A percentile compares a stretch with the other conserved stretches of the same genome.
Evolutionary conservation across 768 basidiomycete species (phyloP).

Genomic region (Macrocybe gigantea): DNA sequence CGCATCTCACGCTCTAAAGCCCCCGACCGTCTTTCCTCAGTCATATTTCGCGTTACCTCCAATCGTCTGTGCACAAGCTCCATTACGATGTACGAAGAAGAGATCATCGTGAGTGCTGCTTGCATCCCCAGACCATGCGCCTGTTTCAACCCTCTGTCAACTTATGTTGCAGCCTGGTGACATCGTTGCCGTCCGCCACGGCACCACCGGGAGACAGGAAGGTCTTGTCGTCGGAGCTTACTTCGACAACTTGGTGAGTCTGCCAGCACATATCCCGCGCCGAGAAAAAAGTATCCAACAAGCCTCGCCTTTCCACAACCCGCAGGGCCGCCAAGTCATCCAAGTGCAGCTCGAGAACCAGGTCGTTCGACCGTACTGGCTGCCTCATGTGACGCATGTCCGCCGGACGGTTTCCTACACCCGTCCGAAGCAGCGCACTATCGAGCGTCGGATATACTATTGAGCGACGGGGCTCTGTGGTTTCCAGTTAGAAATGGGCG

Average conservation of each 20-base stretch:
- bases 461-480: conserved; percentile 22
- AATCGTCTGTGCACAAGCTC: neutral
- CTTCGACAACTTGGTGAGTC: conserved; percentile 60
- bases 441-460: conserved; percentile 78
- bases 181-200: conserved; percentile 71
- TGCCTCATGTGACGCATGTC: conserved; percentile 72
- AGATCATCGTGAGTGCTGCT: conserved; percentile 25
- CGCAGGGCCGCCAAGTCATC: conserved; percentile 74
- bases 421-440: conserved; percentile 46
- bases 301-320: conserved; percentile 3
- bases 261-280: neutral
- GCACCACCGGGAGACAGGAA: conserved; percentile 57
- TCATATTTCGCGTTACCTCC: no score
- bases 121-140: neutral
- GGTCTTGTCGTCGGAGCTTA: conserved; percentile 78
- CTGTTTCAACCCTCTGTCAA: neutral
- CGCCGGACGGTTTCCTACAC: conserved; percentile 64
- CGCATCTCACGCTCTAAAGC: no score
- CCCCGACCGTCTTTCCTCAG: no score
- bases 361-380: conserved; percentile 16
- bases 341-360: conserved; percentile 77
- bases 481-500: no score
- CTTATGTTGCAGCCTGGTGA: conserved; percentile 56
- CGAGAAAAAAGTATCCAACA: neutral
- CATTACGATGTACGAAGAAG: conserved; percentile 29